Conservation (phyloP, 2,329 filamentous ascomycete species). For the Calonectria honghensis region DNA sequence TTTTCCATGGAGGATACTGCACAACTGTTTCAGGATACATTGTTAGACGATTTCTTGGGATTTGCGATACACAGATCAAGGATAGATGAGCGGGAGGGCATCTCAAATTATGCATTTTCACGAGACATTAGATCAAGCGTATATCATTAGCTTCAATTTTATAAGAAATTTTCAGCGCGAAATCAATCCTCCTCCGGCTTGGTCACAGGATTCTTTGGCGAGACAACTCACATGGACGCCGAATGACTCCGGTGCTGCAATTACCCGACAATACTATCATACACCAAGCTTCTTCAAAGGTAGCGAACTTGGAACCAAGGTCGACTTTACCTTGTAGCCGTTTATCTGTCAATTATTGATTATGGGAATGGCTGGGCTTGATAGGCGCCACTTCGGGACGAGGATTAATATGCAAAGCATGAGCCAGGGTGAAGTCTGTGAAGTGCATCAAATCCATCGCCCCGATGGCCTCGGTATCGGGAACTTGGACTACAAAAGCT, state of each 20-base stretch:
- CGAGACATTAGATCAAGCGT: conserved; percentile 2
- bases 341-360: background rate
- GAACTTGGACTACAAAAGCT: background rate
- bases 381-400: background rate
- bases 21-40: background rate
- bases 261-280: background rate
- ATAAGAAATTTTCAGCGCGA: background rate
- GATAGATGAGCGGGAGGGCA: background rate
- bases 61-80: background rate
- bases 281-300: too few relatives aligned
- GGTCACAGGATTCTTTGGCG: too few relatives aligned
- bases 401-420: conserved; percentile 6
- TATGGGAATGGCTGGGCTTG: background rate
- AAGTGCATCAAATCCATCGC: background rate
- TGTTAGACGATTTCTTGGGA: background rate
- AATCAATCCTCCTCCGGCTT: background rate
- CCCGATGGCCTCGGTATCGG: background rate
- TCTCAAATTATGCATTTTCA: conserved; percentile 4
- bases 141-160: background rate
- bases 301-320: too few relatives aligned
- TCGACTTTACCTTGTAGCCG: background rate
- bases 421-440: background rate
- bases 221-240: background rate
- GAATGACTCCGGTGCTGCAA: background rate
- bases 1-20: background rate